A percentile compares a stretch with the other conserved stretches of the same genome.
Evolutionary conservation across 2,329 filamentous ascomycete genomes (phyloP).

Genomic region (Aspergillus fumigatiaffinis): DNA sequence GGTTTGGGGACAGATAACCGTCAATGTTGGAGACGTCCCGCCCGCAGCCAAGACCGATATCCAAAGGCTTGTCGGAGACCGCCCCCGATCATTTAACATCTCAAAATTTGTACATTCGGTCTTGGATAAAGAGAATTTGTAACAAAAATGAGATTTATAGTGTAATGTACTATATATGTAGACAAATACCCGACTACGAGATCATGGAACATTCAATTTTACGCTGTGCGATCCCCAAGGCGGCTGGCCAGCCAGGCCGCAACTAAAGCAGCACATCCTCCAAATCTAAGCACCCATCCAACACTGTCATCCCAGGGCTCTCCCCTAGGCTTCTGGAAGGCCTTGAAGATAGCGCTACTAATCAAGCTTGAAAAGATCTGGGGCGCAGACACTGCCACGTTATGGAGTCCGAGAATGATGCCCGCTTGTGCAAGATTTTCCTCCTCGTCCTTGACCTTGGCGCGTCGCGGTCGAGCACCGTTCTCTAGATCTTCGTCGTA

Average conservation of each 20-base stretch:
- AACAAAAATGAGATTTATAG: neutral
- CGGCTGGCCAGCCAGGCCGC: constrained; percentile 69
- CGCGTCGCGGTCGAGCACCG: constrained; percentile 16
- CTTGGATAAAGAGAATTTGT: neutral
- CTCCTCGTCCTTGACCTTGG: constrained; percentile 29
- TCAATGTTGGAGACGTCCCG: neutral
- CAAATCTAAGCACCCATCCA: constrained; percentile 78
- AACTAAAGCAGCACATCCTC: constrained; percentile 71
- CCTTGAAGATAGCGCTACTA: constrained; percentile 77
- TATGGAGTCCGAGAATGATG: constrained; percentile 90
- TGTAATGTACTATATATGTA: neutral
- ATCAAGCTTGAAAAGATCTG: constrained; percentile 87
- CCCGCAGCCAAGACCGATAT: neutral
- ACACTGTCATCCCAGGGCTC: constrained; percentile 82
- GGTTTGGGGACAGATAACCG: neutral
- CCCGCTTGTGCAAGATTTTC: constrained; percentile 72
- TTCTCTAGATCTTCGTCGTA: constrained; percentile 23
- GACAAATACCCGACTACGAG: neutral
- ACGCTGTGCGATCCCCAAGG: constrained; percentile 57
- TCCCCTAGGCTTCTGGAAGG: constrained; percentile 82
- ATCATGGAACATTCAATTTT: neutral
- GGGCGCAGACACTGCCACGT: constrained; percentile 86
- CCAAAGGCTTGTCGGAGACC: neutral
- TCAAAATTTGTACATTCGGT: neutral
- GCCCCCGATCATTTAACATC: neutral